These are phyloP conservation scores for Fusarium sp. DNA, from an alignment of 2,329 filamentous ascomycete species.

Conservation along the genomic window DNA sequence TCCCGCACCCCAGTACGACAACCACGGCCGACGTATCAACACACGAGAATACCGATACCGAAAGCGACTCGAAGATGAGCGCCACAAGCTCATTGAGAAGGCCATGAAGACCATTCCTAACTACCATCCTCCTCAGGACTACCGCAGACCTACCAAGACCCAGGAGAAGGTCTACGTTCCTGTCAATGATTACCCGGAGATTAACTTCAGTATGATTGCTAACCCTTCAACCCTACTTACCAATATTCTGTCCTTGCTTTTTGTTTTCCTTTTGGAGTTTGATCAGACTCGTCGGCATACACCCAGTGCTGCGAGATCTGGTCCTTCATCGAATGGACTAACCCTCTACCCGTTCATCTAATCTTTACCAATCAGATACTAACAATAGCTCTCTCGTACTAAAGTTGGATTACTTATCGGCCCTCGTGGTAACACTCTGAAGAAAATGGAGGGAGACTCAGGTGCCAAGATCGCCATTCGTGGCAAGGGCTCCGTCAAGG, in stretches of 20 bases:
- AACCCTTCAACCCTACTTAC: conserved; percentile 90
- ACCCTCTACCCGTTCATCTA: conserved; percentile 49
- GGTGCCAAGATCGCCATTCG: conserved; percentile 99
- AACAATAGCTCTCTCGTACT: conserved; percentile 89
- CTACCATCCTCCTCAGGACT: conserved; percentile 98
- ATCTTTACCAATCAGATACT: conserved; percentile 68
- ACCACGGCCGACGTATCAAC: conserved; percentile 99
- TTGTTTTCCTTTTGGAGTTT: conserved; percentile 58
- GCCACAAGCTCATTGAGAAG: conserved; percentile 98
- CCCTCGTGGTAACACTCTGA: conserved; percentile 98
- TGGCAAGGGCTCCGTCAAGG: conserved; percentile 99
- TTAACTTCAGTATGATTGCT: conserved; percentile 99
- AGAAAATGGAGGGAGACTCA: conserved; percentile 99
- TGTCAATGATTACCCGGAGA: conserved; percentile 99
- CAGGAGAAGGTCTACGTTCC: conserved; percentile 99
- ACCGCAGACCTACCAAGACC: conserved; percentile 98
- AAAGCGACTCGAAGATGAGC: conserved; percentile 97
- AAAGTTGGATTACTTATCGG: conserved; percentile 99
- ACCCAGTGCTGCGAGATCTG: conserved; percentile 49
- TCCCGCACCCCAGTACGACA: conserved; percentile 96
- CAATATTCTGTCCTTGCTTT: conserved; percentile 52
- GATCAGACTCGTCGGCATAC: conserved; percentile 55
- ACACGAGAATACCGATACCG: conserved; percentile 98
- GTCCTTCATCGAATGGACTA: conserved; percentile 51
- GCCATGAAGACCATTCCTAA: conserved; percentile 99